phyloP scores from a whole-genome alignment of 495 filamentous ascomycete genomes.

The Daldinia vernicosa region DNA sequence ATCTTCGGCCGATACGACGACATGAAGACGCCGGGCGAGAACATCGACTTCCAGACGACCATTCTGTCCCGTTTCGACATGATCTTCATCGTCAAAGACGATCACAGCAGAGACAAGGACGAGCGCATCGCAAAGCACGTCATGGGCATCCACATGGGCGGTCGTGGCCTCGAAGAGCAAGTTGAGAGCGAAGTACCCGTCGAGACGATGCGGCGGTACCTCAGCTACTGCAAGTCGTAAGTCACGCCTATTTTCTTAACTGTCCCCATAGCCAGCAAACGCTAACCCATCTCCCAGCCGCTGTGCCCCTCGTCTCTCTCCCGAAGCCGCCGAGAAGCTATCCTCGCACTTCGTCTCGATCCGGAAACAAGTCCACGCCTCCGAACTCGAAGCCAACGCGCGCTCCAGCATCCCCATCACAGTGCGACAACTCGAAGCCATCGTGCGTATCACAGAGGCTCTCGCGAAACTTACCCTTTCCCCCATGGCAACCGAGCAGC shows the following conservation, averaged over 20 bases:
- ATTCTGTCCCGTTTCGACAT: slow-evolving; percentile 99
- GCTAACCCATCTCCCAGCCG: slow-evolving; percentile 65
- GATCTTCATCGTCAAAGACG: slow-evolving; percentile 99
- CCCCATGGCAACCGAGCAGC: slow-evolving; percentile 83
- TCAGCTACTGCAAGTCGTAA: slow-evolving; percentile 96
- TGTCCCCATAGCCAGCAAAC: neutral
- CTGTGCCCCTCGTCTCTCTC: slow-evolving; percentile 90
- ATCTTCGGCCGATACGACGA: slow-evolving; percentile 99
- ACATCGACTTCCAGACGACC: slow-evolving; percentile 99
- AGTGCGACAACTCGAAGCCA: slow-evolving; percentile 94
- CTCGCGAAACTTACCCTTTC: slow-evolving; percentile 90
- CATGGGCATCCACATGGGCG: slow-evolving; percentile 97
- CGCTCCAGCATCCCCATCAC: slow-evolving; percentile 97
- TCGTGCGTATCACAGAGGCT: slow-evolving; percentile 95
- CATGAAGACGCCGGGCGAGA: slow-evolving; percentile 95
- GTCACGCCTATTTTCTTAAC: slow-evolving; percentile 45
- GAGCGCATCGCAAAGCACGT: slow-evolving; percentile 96
- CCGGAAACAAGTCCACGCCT: slow-evolving; percentile 89
- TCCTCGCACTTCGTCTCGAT: slow-evolving; percentile 98
- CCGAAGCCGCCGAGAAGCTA: slow-evolving; percentile 94
- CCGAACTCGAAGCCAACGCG: slow-evolving; percentile 84
- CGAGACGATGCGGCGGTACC: slow-evolving; percentile 97
- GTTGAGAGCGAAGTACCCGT: slow-evolving; percentile 86
- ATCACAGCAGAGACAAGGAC: slow-evolving; percentile 88
- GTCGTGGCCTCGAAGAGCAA: slow-evolving; percentile 82